Conservation (phyloP, 495 filamentous ascomycete species). For the Pyrenopolyporus hunteri region DNA sequence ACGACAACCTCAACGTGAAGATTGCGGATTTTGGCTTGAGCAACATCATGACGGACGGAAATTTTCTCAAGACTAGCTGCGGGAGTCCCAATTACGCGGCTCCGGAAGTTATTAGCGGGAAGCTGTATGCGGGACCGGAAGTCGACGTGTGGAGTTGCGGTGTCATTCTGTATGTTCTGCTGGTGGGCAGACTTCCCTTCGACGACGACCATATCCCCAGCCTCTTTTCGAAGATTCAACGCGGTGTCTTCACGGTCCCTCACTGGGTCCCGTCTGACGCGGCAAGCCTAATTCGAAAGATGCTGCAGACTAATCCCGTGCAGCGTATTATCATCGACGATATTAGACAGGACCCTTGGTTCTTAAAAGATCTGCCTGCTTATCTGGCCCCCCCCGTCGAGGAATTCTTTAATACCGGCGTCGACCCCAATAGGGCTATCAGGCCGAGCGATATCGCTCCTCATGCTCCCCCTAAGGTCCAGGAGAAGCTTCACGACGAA, state of each 20-base stretch:
- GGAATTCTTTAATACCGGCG: constrained; percentile 90
- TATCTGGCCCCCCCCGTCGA: constrained; percentile 91
- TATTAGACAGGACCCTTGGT: constrained; percentile 95
- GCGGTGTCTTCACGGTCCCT: constrained; percentile 85
- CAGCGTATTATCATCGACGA: constrained; percentile 92
- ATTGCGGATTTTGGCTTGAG: constrained; percentile 98
- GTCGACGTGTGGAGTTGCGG: constrained; percentile 99
- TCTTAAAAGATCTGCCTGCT: constrained; percentile 78
- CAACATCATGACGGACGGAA: constrained; percentile 99
- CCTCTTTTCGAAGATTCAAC: constrained; percentile 56
- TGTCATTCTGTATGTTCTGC: constrained; percentile 94
- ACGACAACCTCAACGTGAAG: constrained; percentile 94
- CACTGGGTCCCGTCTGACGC: constrained; percentile 86
- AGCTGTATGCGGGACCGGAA: constrained; percentile 96
- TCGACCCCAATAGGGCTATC: constrained; percentile 88
- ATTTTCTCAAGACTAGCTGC: constrained; percentile 98
- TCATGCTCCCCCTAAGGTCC: constrained; percentile 74
- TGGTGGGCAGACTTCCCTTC: constrained; percentile 91
- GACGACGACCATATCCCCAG: constrained; percentile 86
- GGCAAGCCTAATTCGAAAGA: constrained; percentile 82
- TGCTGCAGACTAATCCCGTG: constrained; percentile 94
- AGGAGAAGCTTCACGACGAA: constrained; percentile 87
- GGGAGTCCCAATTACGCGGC: constrained; percentile 98
- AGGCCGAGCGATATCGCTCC: constrained; percentile 78
- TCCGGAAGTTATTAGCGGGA: constrained; percentile 96